Evolutionary conservation across 306 rosid genomes (phyloP), one percentile per base, ranked within the genome.

Genomic region (Acacia confusa): DNA sequence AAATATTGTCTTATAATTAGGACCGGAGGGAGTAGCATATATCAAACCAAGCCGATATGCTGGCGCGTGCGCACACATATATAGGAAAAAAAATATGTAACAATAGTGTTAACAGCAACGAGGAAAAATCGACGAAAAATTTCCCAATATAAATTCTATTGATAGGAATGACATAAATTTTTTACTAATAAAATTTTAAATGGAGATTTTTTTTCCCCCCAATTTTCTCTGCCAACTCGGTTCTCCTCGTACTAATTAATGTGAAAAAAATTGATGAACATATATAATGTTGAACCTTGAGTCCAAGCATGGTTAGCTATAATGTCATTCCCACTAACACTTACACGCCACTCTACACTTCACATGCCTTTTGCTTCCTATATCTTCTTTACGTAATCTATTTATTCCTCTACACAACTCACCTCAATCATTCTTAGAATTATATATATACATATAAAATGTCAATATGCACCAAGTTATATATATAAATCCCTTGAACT

Each of bases 271-370:
- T 17, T 15, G 1, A 50, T 50, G 1, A 50, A 5, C 58, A 50
- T n/a, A n/a, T n/a, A n/a, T 3, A 43, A 11, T 14, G 52, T 47
- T 50, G 57, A 16, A 50, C 72, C 28, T 3, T 66, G 7, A 6
- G 3, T 38, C 32, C 74, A 69, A 40, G 74, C 25, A 67, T 67
- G 72, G 36, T 67, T 36, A 67, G 72, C 72, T 67, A n/a, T 22
- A 22, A 24, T 22, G 32, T 41, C 74, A 22, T 6, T 10, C 24
- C 50, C 50, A n/a, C 14, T 19, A 36, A 16, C 15, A 36, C 74
- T 69, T 40, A 13, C 53, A 69, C 74, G 74, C 74, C 34, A 69
- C 74, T 69, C 74, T 10, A 69, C 53, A 40, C 1, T 12, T 1
- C 53, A 22, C 9, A 6, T 40, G 74, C 19, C 28, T n/a, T 69